These are phyloP conservation scores for Tuber umbilicatum DNA, from an alignment of 495 filamentous ascomycete genomes.

Conservation along the genomic window DNA sequence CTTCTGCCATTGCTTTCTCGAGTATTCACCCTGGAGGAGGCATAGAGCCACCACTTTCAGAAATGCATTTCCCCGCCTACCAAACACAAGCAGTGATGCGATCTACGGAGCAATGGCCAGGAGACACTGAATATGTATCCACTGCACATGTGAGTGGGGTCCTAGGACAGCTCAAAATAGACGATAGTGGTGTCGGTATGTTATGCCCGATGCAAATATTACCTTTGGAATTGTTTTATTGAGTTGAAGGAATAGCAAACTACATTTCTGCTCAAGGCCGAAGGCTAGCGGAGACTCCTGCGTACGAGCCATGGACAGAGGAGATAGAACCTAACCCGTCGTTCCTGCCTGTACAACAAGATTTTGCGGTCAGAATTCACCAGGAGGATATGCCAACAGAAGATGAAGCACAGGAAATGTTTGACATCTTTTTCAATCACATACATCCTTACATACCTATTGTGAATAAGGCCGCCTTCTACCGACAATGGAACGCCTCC, in stretches of 20 bases:
- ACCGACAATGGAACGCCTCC: slow-evolving; percentile 85
- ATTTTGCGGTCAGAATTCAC: slow-evolving; percentile 65
- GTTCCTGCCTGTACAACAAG: slow-evolving; percentile 37
- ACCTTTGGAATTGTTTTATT: not conserved
- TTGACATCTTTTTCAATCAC: slow-evolving; percentile 85
- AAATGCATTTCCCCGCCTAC: slow-evolving; percentile 37
- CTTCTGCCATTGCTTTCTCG: slow-evolving; percentile 23
- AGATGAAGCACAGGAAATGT: slow-evolving; percentile 72
- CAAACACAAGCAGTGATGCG: slow-evolving; percentile 34
- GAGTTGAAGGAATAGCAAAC: slow-evolving; percentile 22
- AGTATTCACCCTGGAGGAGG: slow-evolving; percentile 27
- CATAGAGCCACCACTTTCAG: slow-evolving; percentile 32
- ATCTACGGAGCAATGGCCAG: slow-evolving; percentile 49
- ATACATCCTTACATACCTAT: slow-evolving; percentile 97
- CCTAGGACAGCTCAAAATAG: slow-evolving; percentile 77
- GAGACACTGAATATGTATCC: slow-evolving; percentile 50
- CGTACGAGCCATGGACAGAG: slow-evolving; percentile 42
- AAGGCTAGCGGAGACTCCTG: slow-evolving; percentile 41
- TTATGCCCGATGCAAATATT: slow-evolving; percentile 10
- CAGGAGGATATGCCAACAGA: slow-evolving; percentile 91
- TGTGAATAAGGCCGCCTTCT: slow-evolving; percentile 73
- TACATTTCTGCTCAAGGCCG: slow-evolving; percentile 41
- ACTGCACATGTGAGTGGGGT: slow-evolving; percentile 70
- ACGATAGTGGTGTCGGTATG: slow-evolving; percentile 82
- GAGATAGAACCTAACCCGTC: slow-evolving; percentile 34